A percentile compares a stretch with the other conserved stretches of the same genome.
Evolutionary conservation across 2,329 filamentous ascomycete genomes (phyloP).

Genomic region (Tolypocladium pustulatum): DNA sequence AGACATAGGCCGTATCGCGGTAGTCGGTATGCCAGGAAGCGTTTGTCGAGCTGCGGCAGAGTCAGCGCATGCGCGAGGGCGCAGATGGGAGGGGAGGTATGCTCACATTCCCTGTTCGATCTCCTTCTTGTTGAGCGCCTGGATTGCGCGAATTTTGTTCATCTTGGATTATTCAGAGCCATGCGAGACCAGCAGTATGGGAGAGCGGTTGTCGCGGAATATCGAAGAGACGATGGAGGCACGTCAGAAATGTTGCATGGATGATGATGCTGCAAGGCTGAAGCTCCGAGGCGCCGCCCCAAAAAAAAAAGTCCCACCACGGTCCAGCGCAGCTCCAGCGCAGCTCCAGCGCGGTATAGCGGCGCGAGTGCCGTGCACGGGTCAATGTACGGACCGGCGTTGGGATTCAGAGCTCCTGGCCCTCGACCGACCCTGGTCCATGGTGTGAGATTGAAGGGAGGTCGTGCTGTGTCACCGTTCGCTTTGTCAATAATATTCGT

Average conservation of each 20-base stretch:
- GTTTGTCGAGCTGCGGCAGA: constrained; percentile 54
- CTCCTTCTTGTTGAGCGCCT: constrained; percentile 87
- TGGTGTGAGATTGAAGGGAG: neutral
- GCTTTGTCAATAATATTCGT: constrained; percentile 7
- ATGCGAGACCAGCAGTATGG: neutral
- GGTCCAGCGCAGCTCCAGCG: neutral
- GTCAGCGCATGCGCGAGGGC: constrained; percentile 5
- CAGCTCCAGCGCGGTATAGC: neutral
- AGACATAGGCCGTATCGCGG: constrained; percentile 91
- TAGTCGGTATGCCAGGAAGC: constrained; percentile 98
- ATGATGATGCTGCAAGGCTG: constrained; percentile 8
- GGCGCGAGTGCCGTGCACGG: constrained; percentile 10
- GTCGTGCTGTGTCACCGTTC: neutral
- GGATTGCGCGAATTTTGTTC: constrained; percentile 90
- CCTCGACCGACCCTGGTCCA: constrained; percentile 5
- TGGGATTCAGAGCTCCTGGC: neutral
- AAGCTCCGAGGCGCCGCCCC: neutral
- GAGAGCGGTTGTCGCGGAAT: neutral
- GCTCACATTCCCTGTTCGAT: constrained; percentile 76
- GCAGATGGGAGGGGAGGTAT: too few species aligned
- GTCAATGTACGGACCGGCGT: constrained; percentile 24
- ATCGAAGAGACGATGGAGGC: neutral
- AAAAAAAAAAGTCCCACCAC: neutral
- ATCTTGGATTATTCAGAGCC: constrained; percentile 36
- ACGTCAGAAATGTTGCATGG: neutral